Evolutionary conservation across 1,284 basidiomycete species (phyloP), one percentile per base, ranked within the genome.

Genomic region (Trichosporon sp.): DNA sequence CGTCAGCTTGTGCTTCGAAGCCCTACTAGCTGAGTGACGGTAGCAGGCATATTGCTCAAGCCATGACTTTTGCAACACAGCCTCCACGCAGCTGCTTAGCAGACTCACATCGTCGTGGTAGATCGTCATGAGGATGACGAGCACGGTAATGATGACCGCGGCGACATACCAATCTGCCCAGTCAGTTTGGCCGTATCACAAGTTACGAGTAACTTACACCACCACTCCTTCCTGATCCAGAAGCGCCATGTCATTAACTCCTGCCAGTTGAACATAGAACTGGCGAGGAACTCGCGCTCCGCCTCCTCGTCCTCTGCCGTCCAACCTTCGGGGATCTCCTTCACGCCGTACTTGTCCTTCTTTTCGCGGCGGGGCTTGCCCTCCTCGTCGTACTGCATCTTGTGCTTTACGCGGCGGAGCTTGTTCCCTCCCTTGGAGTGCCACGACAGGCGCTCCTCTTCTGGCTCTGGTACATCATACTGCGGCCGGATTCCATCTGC

Each of bases 91-190:
- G 34, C 34, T n/a, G 13, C 19, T 10, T 19, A 29, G 31, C 8
- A 19, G 9, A 70, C 73, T 62, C 64, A 74, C 76, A n/a, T 73
- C 63, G 63, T 77, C 75, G 71, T 88, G 86, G 71, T 85, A 91
- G 13, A 91, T 74, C 2, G 85, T 82, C 68, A 90, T 83, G 58
- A 91, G 83, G 2, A 81, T 80, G 8, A 85, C 83, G 16, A 89
- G 32, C 44, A 84, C 81, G 33, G 84, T 61, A 65, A 80, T 65
- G 58, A 82, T 58, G 25, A 80, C 63, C 4, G 68, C 29, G 31
- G 71, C 70, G 44, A 84, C 57, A 66, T 83, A 84, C 70, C 77
- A 89, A 75, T 83, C 87, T 88, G 72, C n/a, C n/a, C n/a, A 10
- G 62, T 59, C 62, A 65, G 69, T 46, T n/a, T 14, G n/a, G 6